phyloP scores from a whole-genome alignment of 495 filamentous ascomycete genomes.

The Opeltia flavorubescens region DNA sequence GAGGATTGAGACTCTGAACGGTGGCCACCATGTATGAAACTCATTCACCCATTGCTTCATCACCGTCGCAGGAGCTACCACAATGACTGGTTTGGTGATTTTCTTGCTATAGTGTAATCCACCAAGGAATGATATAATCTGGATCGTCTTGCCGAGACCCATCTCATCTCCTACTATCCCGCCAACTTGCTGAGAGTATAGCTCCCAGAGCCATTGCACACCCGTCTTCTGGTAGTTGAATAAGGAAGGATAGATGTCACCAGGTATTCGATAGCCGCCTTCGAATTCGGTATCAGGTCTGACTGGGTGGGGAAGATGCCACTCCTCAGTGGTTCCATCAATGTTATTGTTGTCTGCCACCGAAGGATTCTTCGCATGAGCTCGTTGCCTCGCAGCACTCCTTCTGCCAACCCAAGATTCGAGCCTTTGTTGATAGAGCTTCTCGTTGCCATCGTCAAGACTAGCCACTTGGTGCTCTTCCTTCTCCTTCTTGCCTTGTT shows the following conservation, averaged over 20 bases:
- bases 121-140: conserved; percentile 82
- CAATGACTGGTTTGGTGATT: conserved; percentile 67
- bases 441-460: conserved; percentile 86
- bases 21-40: conserved; percentile 96
- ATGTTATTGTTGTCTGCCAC: conserved; percentile 11
- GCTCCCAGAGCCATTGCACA: conserved; percentile 91
- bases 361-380: conserved; percentile 13
- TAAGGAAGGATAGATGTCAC: conserved; percentile 76
- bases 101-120: conserved; percentile 80
- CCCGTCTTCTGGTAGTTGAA: conserved; percentile 95
- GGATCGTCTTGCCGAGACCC: conserved; percentile 94
- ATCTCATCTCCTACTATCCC: conserved; percentile 97
- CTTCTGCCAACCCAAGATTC: conserved; percentile 58
- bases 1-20: conserved; percentile 82
- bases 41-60: conserved; percentile 97
- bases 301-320: conserved; percentile 73
- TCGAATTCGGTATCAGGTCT: conserved; percentile 57
- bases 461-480: conserved; percentile 51
- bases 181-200: conserved; percentile 76
- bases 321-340: conserved; percentile 43
- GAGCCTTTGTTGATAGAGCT: conserved; percentile 63
- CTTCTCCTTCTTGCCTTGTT: conserved; percentile 16
- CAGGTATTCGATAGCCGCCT: conserved; percentile 66
- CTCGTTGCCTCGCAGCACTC: conserved; percentile 46
- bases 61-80: conserved; percentile 87